These are phyloP conservation scores for Aspergillus cejpii DNA, from an alignment of 2,329 filamentous ascomycete genomes.

Conservation along the genomic window DNA sequence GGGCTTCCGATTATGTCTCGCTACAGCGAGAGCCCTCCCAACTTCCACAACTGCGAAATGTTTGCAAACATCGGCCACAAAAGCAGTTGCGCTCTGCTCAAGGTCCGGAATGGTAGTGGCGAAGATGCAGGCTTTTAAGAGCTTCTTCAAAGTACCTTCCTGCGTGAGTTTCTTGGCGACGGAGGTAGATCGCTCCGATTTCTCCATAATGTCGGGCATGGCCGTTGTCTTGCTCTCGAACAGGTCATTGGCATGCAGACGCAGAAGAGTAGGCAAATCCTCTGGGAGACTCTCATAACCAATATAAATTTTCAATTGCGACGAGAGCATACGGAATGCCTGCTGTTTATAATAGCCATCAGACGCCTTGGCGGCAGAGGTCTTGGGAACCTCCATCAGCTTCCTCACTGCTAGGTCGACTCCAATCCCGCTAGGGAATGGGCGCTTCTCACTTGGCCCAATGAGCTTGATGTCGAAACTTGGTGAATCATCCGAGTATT, in stretches of 20 bases:
- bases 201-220: slow-evolving; percentile 60
- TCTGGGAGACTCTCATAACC: slow-evolving; percentile 84
- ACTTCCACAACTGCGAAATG: slow-evolving; percentile 90
- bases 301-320: slow-evolving; percentile 84
- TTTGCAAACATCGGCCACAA: slow-evolving; percentile 73
- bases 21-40: slow-evolving; percentile 71
- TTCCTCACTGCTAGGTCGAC: slow-evolving; percentile 85
- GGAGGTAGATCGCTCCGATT: slow-evolving; percentile 72
- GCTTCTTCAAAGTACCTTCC: slow-evolving; percentile 71
- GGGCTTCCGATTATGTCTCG: slow-evolving; percentile 66
- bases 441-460: slow-evolving; percentile 78
- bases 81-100: slow-evolving; percentile 64
- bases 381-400: slow-evolving; percentile 70
- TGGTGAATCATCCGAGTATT: slow-evolving; percentile 77
- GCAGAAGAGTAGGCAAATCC: slow-evolving; percentile 74
- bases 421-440: slow-evolving; percentile 79
- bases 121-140: slow-evolving; percentile 83
- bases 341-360: slow-evolving; percentile 91
- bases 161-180: slow-evolving; percentile 81
- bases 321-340: slow-evolving; percentile 76
- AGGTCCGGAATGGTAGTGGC: slow-evolving; percentile 77
- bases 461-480: slow-evolving; percentile 86
- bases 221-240: slow-evolving; percentile 65
- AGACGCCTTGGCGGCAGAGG: slow-evolving; percentile 50
- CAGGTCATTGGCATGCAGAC: slow-evolving; percentile 83